These are phyloP conservation scores for Hyphopichia homilentoma DNA, from an alignment of 805 yeast species.

Conservation along the genomic window DNA sequence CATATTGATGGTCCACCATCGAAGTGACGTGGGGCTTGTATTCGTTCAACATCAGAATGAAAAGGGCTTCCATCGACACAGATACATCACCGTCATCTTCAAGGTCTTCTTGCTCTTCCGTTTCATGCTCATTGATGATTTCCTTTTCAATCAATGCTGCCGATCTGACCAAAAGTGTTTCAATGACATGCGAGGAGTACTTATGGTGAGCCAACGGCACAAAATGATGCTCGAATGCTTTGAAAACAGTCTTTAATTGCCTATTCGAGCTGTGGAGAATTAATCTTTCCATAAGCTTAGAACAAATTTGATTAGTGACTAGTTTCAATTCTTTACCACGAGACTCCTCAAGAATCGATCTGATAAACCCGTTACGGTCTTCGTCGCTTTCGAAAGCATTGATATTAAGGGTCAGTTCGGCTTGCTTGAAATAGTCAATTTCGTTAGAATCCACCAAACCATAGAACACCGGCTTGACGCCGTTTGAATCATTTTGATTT, in stretches of 20 bases:
- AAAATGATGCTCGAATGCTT: conserved; percentile 69
- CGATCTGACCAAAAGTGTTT: conserved; percentile 71
- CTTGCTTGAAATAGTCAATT: conserved; percentile 87
- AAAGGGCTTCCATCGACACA: conserved; percentile 62
- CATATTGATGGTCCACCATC: conserved; percentile 74
- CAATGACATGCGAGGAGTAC: conserved; percentile 91
- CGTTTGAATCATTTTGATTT: conserved; percentile 6
- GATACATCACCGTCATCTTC: conserved; percentile 32
- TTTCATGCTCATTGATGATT: conserved; percentile 41
- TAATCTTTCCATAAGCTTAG: conserved; percentile 85
- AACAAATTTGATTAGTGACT: conserved; percentile 92
- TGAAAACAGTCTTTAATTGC: conserved; percentile 64
- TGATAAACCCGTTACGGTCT: conserved; percentile 68
- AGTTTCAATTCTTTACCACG: conserved; percentile 86
- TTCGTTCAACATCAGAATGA: conserved; percentile 64
- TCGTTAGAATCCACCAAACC: conserved; percentile 85
- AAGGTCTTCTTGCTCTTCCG: conserved; percentile 29
- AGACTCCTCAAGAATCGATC: conserved; percentile 80
- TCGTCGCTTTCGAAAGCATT: conserved; percentile 73
- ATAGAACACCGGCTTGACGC: conserved; percentile 51
- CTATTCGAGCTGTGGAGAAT: conserved; percentile 60
- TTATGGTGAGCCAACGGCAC: conserved; percentile 79
- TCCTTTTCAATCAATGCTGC: conserved; percentile 78
- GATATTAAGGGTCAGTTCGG: conserved; percentile 80
- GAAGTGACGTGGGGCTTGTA: conserved; percentile 53